Conservation (phyloP, 495 filamentous ascomycete species). For the Friedmanniomyces simplex region DNA sequence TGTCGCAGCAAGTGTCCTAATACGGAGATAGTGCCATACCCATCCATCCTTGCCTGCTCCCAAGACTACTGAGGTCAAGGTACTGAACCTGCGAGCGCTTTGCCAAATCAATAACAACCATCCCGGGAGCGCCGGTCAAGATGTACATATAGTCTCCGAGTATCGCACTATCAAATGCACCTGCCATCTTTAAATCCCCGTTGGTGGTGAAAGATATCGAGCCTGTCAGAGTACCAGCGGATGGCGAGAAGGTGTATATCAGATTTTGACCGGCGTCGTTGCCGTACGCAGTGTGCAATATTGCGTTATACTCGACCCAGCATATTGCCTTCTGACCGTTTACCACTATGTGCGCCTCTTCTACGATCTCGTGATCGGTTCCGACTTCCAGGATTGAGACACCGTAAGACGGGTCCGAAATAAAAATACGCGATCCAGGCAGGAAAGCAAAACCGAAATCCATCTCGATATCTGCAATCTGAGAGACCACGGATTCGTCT, state of each 20-base stretch:
- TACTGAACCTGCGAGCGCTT: too few species aligned
- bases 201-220: not conserved
- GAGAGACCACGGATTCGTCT: not conserved
- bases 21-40: too few species aligned
- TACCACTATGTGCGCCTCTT: not conserved
- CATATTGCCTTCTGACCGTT: not conserved
- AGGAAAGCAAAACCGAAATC: constrained; percentile 4
- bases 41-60: too few species aligned
- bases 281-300: not conserved
- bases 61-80: too few species aligned
- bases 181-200: not conserved
- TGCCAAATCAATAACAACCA: too few species aligned
- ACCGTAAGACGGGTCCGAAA: constrained; percentile 6
- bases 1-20: too few species aligned
- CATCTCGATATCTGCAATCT: not conserved
- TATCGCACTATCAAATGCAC: constrained; percentile 4
- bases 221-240: not conserved
- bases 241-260: not conserved
- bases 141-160: too few species aligned
- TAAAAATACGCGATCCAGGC: not conserved
- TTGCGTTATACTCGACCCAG: constrained; percentile 1
- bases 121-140: too few species aligned
- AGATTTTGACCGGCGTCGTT: constrained; percentile 5
- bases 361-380: not conserved
- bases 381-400: constrained; percentile 4